Base-by-base conservation (phyloP, 2,329 filamentous ascomycete species). In the Kalaharituber pfeilii region DNA sequence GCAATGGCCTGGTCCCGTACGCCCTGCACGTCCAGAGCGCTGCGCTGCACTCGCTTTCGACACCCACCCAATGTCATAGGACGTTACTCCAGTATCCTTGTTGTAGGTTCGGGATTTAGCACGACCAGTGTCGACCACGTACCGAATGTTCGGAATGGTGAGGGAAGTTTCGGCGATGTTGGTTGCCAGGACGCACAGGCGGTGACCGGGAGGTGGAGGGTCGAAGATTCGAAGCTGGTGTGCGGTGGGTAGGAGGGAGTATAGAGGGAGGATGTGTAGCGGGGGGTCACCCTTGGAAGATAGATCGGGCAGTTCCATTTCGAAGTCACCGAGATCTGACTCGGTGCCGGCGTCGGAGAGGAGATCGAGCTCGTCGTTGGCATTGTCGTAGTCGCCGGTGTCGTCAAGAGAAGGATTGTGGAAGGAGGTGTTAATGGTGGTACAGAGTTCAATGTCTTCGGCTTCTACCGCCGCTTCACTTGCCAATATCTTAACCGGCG, bases 81-180 rank as follows among this genome's bases (percentile, higher is more conserved):
- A 94, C 67, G 98, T 91, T 0, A 98, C 89, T 2, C 89, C 89
- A 7, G 84, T 95, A 9, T 78, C 71, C n/a, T 79, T 75, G 66
- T 96, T 85, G 64, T 91, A 96, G 55, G 82, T 84, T 59, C 89
- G 82, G 67, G 95, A 88, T 68, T 98, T 98, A 30, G 85, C 83
- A 50, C 93, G 77, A 29, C 91, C 91, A 60, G 85, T 88, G 67
- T 96, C 89, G 59, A 98, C 95, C 7, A 98, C 91, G 65, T 95
- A 98, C 57, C 86, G 80, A 57, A 94, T 88, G 1, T 87, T 88
- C 0, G 91, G 89, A 55, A 98, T 98, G 0, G 91, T 98, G 66
- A 98, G 75, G 77, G 85, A 93, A 0, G 91, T 98, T 69, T 98
- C 91, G 0, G 91, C 91, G 45, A 98, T 86, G 68, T 98, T 98